Evolutionary conservation across 148 eudicot genomes (phyloP).

Genomic region (Cornus florida): DNA sequence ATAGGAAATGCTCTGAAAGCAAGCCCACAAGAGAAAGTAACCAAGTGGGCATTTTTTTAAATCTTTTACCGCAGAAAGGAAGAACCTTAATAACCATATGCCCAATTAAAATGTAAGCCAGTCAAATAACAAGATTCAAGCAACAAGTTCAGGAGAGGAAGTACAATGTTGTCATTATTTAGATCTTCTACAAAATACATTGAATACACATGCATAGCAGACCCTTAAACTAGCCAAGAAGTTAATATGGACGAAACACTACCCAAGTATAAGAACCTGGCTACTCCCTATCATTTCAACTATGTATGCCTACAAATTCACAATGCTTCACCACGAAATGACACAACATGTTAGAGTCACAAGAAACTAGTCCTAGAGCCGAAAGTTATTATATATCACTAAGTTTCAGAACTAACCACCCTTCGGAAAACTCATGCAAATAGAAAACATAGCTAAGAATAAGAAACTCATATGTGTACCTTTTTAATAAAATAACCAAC

Average conservation of each 20-base stretch:
- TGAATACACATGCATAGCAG: background rate
- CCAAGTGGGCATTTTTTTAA: background rate
- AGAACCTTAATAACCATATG: background rate
- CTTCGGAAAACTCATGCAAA: background rate
- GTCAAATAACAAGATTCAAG: background rate
- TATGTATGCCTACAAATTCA: background rate
- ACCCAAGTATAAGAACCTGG: too few species aligned
- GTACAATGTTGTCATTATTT: too few species aligned
- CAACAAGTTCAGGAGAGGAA: too few species aligned
- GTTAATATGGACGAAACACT: background rate
- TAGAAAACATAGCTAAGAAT: background rate
- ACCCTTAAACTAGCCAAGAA: background rate
- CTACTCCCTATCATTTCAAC: too few species aligned
- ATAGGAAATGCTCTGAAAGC: background rate
- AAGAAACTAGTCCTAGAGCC: background rate
- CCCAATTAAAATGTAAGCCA: background rate
- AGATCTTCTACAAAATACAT: too few species aligned
- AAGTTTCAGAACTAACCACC: background rate
- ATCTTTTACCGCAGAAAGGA: background rate
- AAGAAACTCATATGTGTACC: constrained; percentile 33
- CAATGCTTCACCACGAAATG: too few species aligned
- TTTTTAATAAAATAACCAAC: constrained; percentile 73
- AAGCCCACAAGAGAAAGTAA: background rate
- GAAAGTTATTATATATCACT: background rate
- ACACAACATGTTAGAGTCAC: too few species aligned